Conservation (phyloP, 345 rosid species). For the Jatropha curcas region DNA sequence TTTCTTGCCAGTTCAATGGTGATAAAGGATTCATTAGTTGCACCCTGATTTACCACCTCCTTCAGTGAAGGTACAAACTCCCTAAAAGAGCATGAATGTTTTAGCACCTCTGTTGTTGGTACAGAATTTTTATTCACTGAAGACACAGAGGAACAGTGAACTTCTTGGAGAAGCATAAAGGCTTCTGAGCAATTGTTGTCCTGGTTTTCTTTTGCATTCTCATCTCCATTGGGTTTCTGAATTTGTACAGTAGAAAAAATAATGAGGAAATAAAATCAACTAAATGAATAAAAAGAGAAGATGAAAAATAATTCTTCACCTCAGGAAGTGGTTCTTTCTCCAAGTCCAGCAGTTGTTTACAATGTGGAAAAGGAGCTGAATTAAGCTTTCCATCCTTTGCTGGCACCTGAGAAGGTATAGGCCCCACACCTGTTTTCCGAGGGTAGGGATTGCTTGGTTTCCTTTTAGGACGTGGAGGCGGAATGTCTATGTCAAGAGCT, state of each 20-base stretch:
- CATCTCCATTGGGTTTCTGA: slow-evolving; percentile 53
- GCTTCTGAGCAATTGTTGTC: slow-evolving; percentile 72
- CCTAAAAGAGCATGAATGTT: slow-evolving; percentile 50
- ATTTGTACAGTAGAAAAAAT: slow-evolving; percentile 18
- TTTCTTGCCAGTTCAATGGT: slow-evolving; percentile 34
- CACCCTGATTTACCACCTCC: slow-evolving; percentile 43
- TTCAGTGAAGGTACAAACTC: slow-evolving; percentile 55
- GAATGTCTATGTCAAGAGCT: slow-evolving; percentile 79
- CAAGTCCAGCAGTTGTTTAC: slow-evolving; percentile 56
- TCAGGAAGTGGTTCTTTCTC: slow-evolving; percentile 60
- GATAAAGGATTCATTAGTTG: slow-evolving; percentile 27
- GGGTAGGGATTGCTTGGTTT: slow-evolving; percentile 98
- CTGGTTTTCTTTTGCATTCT: slow-evolving; percentile 53
- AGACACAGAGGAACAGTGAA: slow-evolving; percentile 51
- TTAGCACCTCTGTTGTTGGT: slow-evolving; percentile 33
- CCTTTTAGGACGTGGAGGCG: slow-evolving; percentile 96
- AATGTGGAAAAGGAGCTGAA: slow-evolving; percentile 45
- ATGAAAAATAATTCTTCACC: slow-evolving; percentile 39
- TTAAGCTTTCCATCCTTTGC: slow-evolving; percentile 53
- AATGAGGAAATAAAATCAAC: slow-evolving; percentile 6
- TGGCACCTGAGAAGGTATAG: slow-evolving; percentile 35
- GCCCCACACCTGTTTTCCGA: slow-evolving; percentile 55
- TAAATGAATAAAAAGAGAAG: slow-evolving; percentile 1
- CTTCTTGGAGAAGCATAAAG: slow-evolving; percentile 46
- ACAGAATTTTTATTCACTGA: slow-evolving; percentile 51